These are phyloP conservation scores for Meira miltonrushii DNA, from an alignment of 1,284 basidiomycete species.

Conservation along the genomic window DNA sequence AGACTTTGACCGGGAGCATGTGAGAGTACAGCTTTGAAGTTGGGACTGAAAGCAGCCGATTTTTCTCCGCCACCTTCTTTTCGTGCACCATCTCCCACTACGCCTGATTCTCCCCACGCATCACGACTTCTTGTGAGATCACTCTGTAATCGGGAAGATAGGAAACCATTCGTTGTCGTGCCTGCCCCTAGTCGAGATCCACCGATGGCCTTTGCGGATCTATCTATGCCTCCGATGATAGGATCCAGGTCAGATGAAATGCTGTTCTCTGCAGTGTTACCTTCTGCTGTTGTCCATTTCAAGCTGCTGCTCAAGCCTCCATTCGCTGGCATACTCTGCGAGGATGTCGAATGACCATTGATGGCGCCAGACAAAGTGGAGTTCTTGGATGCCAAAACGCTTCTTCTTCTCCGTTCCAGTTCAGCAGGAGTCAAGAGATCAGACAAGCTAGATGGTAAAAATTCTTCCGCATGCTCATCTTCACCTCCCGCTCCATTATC, in stretches of 20 bases:
- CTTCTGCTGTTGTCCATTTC: not conserved
- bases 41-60: conserved; percentile 58
- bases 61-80: not conserved
- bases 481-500: conserved; percentile 22
- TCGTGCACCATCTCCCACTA: not conserved
- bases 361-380: not conserved
- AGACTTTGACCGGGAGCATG: conserved; percentile 79
- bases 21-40: conserved; percentile 63
- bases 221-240: not conserved
- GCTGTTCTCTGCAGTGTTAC: not conserved
- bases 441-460: conserved; percentile 47
- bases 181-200: conserved; percentile 12
- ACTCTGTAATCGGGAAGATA: conserved; percentile 3
- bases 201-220: not conserved
- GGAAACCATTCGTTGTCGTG: conserved; percentile 27
- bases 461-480: conserved; percentile 56
- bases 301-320: too few relatives aligned
- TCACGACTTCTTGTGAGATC: not conserved
- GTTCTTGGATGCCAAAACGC: not conserved
- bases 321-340: conserved; percentile 36
- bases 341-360: conserved; percentile 1
- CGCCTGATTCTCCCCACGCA: too few relatives aligned
- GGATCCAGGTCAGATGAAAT: not conserved
- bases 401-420: conserved; percentile 33
- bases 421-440: conserved; percentile 50